These are phyloP conservation scores for Cystofilobasidium macerans DNA, from an alignment of 768 basidiomycete genomes.

Conservation along the genomic window DNA sequence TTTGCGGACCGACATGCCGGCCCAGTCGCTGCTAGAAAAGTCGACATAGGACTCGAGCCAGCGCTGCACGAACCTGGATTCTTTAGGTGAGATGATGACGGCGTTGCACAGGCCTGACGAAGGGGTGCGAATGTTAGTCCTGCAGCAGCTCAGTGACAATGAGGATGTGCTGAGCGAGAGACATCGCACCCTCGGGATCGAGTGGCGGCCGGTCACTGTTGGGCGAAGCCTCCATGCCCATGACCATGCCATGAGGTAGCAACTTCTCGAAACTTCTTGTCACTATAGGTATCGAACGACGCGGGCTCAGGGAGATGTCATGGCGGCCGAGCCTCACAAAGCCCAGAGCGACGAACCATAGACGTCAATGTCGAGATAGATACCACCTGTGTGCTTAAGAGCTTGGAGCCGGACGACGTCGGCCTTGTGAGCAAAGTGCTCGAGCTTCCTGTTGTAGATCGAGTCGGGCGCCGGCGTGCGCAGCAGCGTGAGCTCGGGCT, in stretches of 20 bases:
- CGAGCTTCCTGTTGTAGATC: conserved; percentile 33
- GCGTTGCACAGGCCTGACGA: conserved; percentile 22
- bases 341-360: conserved; percentile 11
- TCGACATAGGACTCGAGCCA: conserved; percentile 19
- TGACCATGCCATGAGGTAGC: conserved; percentile 5
- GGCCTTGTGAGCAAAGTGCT: conserved; percentile 22
- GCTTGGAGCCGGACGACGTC: conserved; percentile 26
- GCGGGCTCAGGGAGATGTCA: neutral
- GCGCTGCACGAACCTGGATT: conserved; percentile 13
- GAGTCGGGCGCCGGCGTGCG: conserved; percentile 32
- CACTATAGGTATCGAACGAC: conserved; percentile 12
- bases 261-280: conserved; percentile 18
- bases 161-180: neutral
- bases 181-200: conserved; percentile 12
- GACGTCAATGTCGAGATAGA: conserved; percentile 27
- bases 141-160: neutral
- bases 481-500: conserved; percentile 35
- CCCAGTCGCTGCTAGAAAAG: conserved; percentile 15
- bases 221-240: conserved; percentile 25
- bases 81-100: conserved; percentile 13
- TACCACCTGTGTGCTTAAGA: conserved; percentile 12
- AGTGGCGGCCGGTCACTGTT: conserved; percentile 9
- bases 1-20: conserved; percentile 12
- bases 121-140: neutral
- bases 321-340: neutral